Percentiles rank a stretch among this genome's conserved stretches.
Evolutionary conservation across 331 rosid genomes (phyloP).

Genomic region (Pyracantha coccinea): DNA sequence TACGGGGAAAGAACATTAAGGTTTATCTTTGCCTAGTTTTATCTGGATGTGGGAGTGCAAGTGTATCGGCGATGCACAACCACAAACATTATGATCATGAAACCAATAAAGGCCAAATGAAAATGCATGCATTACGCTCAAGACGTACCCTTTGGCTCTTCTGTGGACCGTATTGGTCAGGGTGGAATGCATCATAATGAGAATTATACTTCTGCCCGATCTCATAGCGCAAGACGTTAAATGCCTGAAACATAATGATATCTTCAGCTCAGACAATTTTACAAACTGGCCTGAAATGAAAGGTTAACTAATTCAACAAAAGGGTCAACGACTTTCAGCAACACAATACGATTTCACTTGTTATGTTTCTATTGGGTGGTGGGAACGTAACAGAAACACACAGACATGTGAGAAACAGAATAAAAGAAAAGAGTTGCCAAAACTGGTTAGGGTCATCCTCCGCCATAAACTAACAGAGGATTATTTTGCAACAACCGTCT

Average conservation of each 20-base stretch:
- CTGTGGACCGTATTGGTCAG: constrained; percentile 60
- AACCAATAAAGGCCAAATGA: constrained; percentile 3
- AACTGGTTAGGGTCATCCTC: neutral
- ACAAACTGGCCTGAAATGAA: constrained; percentile 36
- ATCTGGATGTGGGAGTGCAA: neutral
- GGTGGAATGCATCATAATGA: constrained; percentile 62
- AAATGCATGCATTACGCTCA: constrained; percentile 6
- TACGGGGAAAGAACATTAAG: neutral
- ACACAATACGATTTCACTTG: too few species aligned
- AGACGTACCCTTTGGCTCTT: constrained; percentile 68
- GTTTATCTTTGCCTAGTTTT: neutral
- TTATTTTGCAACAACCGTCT: neutral
- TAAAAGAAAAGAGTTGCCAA: neutral
- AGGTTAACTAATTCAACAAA: constrained; percentile 29
- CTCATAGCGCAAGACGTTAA: constrained; percentile 69
- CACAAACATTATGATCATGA: constrained; percentile 2
- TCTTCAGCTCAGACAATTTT: constrained; percentile 32
- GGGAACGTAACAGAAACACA: neutral
- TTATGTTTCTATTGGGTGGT: too few species aligned
- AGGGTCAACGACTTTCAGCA: too few species aligned
- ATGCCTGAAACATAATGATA: constrained; percentile 70
- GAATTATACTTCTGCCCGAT: constrained; percentile 70
- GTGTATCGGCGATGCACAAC: neutral
- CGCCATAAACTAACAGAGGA: neutral
- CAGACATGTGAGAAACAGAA: neutral